phyloP scores from a whole-genome alignment of 208 protist genomes.

The Vickermania ingenoplastis region DNA sequence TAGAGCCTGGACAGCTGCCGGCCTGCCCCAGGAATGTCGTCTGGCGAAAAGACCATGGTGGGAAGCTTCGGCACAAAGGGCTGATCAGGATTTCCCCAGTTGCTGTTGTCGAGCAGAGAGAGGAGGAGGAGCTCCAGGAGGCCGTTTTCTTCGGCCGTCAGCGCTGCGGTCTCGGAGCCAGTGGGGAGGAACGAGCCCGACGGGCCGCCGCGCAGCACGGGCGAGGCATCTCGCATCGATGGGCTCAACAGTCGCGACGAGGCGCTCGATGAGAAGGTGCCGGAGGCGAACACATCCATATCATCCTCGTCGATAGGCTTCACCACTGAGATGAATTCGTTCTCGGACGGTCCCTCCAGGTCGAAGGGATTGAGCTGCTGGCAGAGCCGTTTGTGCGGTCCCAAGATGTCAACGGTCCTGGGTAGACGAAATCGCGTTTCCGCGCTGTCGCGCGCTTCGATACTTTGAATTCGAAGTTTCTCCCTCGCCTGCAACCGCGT shows the following conservation, averaged over 20 bases:
- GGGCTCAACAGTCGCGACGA: neutral
- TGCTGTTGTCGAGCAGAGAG: neutral
- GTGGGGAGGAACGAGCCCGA: neutral
- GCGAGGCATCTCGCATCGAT: neutral
- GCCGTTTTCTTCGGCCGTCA: neutral
- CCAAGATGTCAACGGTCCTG: neutral
- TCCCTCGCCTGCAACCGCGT: slow-evolving; percentile 9
- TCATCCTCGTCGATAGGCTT: neutral
- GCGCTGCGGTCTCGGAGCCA: neutral
- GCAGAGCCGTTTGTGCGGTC: neutral
- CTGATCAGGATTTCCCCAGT: neutral
- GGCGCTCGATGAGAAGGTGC: neutral
- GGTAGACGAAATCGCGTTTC: neutral
- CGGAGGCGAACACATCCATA: neutral
- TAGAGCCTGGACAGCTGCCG: neutral
- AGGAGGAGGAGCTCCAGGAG: neutral
- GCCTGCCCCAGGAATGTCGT: neutral
- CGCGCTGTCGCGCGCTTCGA: neutral
- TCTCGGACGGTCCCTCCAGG: neutral
- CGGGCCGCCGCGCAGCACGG: neutral
- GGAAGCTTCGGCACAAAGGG: neutral
- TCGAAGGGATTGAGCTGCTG: neutral
- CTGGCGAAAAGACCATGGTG: neutral
- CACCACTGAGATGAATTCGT: neutral
- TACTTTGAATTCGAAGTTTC: slow-evolving; percentile 1